Evolutionary conservation across 352 stramenopile species (phyloP).

Genomic region (Phytophthora niederhauseri): DNA sequence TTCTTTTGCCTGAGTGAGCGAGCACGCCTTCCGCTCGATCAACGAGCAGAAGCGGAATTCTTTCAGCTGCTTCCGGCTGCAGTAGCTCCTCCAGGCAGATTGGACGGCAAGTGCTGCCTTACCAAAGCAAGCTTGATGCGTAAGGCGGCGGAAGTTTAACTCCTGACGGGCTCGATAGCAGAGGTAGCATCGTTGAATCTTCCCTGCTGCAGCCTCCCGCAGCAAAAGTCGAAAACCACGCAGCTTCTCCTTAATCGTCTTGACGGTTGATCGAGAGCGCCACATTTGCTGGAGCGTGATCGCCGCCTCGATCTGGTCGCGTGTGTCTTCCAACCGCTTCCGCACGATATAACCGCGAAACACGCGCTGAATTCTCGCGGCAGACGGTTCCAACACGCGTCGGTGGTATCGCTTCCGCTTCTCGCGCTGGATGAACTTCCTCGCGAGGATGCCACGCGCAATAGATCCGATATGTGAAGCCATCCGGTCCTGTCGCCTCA

Average conservation of each 20-base stretch:
- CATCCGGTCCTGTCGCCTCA: slow-evolving; percentile 57
- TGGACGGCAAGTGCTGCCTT: slow-evolving; percentile 71
- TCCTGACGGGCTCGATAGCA: slow-evolving; percentile 57
- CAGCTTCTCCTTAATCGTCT: slow-evolving; percentile 47
- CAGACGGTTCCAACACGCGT: slow-evolving; percentile 53
- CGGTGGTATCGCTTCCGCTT: slow-evolving; percentile 47
- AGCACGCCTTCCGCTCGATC: slow-evolving; percentile 65
- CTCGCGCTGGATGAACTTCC: slow-evolving; percentile 62
- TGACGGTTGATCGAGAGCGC: slow-evolving; percentile 50
- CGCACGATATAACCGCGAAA: slow-evolving; percentile 70
- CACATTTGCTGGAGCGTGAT: slow-evolving; percentile 83
- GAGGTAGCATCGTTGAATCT: slow-evolving; percentile 67
- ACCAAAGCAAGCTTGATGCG: slow-evolving; percentile 48
- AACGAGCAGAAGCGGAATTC: slow-evolving; percentile 72
- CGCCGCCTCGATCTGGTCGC: slow-evolving; percentile 67
- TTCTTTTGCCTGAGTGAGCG: slow-evolving; percentile 60
- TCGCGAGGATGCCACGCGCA: slow-evolving; percentile 61
- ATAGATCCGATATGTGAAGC: slow-evolving; percentile 66
- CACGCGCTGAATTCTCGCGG: slow-evolving; percentile 65
- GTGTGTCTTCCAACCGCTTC: slow-evolving; percentile 53
- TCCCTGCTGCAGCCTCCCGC: slow-evolving; percentile 42
- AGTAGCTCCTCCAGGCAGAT: slow-evolving; percentile 72
- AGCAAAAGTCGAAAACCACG: slow-evolving; percentile 49
- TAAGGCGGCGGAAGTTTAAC: slow-evolving; percentile 47
- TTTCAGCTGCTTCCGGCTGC: slow-evolving; percentile 57